A percentile compares a stretch with the other conserved stretches of the same genome.
Evolutionary conservation across 1,139 yeast species (phyloP).

Genomic region (Arxiozyma heterogenica): DNA sequence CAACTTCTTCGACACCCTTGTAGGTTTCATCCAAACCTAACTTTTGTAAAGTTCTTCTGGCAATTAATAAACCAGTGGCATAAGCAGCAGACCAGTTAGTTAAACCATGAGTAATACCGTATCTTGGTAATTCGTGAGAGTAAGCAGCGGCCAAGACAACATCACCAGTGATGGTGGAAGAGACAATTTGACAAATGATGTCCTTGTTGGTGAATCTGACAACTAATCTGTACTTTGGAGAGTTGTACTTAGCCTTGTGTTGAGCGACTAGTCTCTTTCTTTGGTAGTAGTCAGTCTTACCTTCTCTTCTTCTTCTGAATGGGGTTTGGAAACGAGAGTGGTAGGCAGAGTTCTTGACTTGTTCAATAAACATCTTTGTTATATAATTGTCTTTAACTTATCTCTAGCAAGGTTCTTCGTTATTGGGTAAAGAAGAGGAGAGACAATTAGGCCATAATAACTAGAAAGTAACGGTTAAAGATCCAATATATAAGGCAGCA

Average conservation of each 20-base stretch:
- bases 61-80: constrained; percentile 97
- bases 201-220: constrained; percentile 99
- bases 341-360: constrained; percentile 79
- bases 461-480: neutral
- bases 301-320: constrained; percentile 99
- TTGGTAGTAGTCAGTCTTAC: constrained; percentile 99
- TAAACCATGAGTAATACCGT: constrained; percentile 97
- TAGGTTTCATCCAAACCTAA: constrained; percentile 97
- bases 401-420: constrained; percentile 4
- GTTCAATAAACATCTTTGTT: constrained; percentile 60
- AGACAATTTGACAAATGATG: constrained; percentile 94
- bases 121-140: constrained; percentile 96
- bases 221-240: constrained; percentile 99
- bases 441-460: neutral
- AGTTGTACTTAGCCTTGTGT: constrained; percentile 99
- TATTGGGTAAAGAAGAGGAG: neutral
- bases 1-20: constrained; percentile 98
- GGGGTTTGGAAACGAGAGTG: constrained; percentile 99
- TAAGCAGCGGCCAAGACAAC: constrained; percentile 94
- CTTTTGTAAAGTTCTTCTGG: constrained; percentile 98
- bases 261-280: constrained; percentile 99
- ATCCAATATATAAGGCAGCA: neutral
- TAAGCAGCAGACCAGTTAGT: constrained; percentile 99
- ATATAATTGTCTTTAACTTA: constrained; percentile 3
- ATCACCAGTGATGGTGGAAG: constrained; percentile 97